Base-by-base conservation (phyloP, 2,329 filamentous ascomycete species). In the Simplicillium aogashimaense region DNA sequence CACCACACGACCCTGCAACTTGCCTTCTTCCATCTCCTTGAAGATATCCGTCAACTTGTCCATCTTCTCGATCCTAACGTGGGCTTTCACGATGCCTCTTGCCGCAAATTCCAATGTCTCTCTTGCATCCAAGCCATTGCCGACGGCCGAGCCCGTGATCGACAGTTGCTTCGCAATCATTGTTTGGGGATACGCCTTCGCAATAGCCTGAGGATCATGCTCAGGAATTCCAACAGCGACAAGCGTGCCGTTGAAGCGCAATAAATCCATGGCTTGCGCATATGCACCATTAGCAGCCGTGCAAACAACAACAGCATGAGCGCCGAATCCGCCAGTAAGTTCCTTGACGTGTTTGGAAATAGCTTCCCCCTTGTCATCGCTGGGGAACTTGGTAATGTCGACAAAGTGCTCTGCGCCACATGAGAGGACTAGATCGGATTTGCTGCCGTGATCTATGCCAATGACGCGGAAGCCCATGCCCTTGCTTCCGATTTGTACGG, bases 401-500 rank as follows among this genome's bases (percentile, higher is more conserved):
- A 81, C 29, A 33, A 46, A 48, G 36, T 42, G 36, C 39, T 53
- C 47, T 2, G 56, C 53, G 3, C 54, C 57, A 2, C 52, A 45
- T 7, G 43, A 39, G 29, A 45, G 45, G 33, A 50, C 50, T 11
- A 54, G 41, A 13, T 39, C 38, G 35, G 52, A 54, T 37, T 52
- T 53, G n/a, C 40, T 40, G 2, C 49, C 52, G 10, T 40, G 41
- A 37, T 60, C 56, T 34, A 58, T 42, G 4, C 52, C 55, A 15
- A 58, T 44, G 11, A 55, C 47, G 10, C 54, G 48, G 29, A 50
- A 45, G 7, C 56, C 55, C 38, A 57, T 43, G 9, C 38, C 42
- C 25, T 36, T 36, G 36, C 39, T 82, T 29, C 83, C 84, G 59
- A 88, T 89, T 63, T 90, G 86, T 50, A 79, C 69, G 7, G 82